Base-by-base conservation (phyloP, 2,329 filamentous ascomycete species). In the Alternaria metachromatica region DNA sequence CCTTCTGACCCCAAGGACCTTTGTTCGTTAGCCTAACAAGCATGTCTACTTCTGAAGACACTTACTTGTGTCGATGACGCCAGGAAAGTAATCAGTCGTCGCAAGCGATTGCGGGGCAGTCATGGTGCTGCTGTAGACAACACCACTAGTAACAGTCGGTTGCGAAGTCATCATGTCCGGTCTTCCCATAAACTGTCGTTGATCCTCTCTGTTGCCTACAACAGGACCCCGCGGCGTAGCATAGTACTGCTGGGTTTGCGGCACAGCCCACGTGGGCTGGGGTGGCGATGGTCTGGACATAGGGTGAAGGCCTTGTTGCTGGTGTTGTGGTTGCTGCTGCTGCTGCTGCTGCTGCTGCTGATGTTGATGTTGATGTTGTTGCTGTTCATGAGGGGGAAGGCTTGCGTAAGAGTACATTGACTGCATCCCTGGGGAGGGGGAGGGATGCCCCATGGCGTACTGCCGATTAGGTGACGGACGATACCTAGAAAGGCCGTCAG, bases 1-100 rank as follows among this genome's bases (percentile, higher is more conserved):
- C 74, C 67, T 81, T 82, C 60, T 78, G 75, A 43, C 73, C 75
- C 80, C 80, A 82, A 23, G 76, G 73, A 72, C 73, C 80, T 81
- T 48, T 49, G 12, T 26, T 21, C 26, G 64, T 80, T 65, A 80
- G 72, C 45, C 49, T 49, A 43, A 7, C 20, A 6, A n/a, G 10
- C 7, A 25, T 13, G n/a, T 9, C 43, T 25, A 9, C 20, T 46
- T 20, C 6, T 37, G 13, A 46, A 20, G n/a, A 21, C 11, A 70
- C 76, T 58, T 76, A 80, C 78, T 79, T n/a, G 77, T 80, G 63
- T 80, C 78, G 43, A 80, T 78, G 13, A 78, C 72, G 21, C 73
- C 71, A 1, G 70, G 74, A 26, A 79, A 80, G 66, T 77, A 80
- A 33, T 80, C 76, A 45, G 74, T 70, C 10, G 72, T 71, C 21